Conservation (phyloP, 2,329 filamentous ascomycete species). For the Trichoderma citrinoviride region DNA sequence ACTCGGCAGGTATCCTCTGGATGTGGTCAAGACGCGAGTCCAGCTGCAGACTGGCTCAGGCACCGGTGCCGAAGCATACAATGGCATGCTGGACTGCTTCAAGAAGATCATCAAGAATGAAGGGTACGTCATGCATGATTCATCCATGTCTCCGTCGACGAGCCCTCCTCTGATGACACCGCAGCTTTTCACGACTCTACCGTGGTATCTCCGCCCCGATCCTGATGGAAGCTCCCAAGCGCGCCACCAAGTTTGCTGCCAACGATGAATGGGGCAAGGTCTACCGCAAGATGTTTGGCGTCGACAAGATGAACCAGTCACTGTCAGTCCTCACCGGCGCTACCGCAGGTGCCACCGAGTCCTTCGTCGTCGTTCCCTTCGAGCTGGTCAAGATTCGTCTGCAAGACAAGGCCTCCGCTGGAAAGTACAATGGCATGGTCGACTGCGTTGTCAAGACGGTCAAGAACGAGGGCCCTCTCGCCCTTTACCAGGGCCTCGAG, state of each 20-base stretch:
- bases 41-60: slow-evolving; percentile 79
- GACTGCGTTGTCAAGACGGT: slow-evolving; percentile 82
- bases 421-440: slow-evolving; percentile 79
- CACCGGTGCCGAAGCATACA: slow-evolving; percentile 80
- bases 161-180: slow-evolving; percentile 27
- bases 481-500: slow-evolving; percentile 95
- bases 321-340: slow-evolving; percentile 92
- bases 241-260: slow-evolving; percentile 97
- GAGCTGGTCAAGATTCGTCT: slow-evolving; percentile 98
- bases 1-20: slow-evolving; percentile 82
- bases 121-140: slow-evolving; percentile 60
- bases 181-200: slow-evolving; percentile 83
- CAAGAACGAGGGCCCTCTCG: slow-evolving; percentile 75
- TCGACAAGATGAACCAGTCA: slow-evolving; percentile 83
- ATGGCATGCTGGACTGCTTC: slow-evolving; percentile 97
- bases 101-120: slow-evolving; percentile 94
- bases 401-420: slow-evolving; percentile 89
- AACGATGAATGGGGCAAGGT: slow-evolving; percentile 98
- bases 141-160: neutral
- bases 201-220: slow-evolving; percentile 94
- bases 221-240: slow-evolving; percentile 91
- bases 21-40: slow-evolving; percentile 97
- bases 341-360: slow-evolving; percentile 89
- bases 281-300: slow-evolving; percentile 83
- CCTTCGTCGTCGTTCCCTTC: slow-evolving; percentile 96